Evolutionary conservation across 2,329 filamentous ascomycete species (phyloP), one percentile per base, ranked within the genome.

Genomic region (Colletotrichum abscissum): DNA sequence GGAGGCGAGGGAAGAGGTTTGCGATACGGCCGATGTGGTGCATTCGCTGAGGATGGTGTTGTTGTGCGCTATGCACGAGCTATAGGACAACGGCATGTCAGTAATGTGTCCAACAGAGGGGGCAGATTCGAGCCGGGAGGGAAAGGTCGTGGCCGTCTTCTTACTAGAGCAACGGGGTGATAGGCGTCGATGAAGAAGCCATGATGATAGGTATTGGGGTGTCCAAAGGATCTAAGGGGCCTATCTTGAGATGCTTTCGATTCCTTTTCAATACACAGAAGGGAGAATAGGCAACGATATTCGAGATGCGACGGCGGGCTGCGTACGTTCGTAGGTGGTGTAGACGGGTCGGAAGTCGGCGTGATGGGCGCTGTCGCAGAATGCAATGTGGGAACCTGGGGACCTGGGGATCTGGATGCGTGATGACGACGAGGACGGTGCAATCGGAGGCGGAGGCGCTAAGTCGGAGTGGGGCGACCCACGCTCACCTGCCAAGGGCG

Each of bases 31-130:
- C 2, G 95, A 95, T 42, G 94, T 92, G 62, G 95, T 97, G 86
- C 97, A 96, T 86, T 99, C 97, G 79, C 94, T 87, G 74, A 99
- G 92, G 84, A 99, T 98, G 58, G 95, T 98, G 68, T 91, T 94
- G 80, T 97, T 93, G 86, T 98, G 92, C 63, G 97, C 95, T 83
- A 99, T 97, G 86, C 97, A 98, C 77, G 95, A 92, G 86, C 95
- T 98, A 79, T 28, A 35, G 56, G 30, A 72, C 42, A 75, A 57
- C 58, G 69, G 66, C 67, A 57, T 66, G 69, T 74, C 70, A 77
- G 70, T 69, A 55, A 69, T 30, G n/a, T 54, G 33, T 74, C 49
- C 38, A 59, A 58, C 72, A 49, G 62, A 16, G 11, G 5, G 33
- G n/a, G 55, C 8, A 30, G n/a, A 8, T 22, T 49, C 24, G 55